phyloP scores from a whole-genome alignment of 2,329 filamentous ascomycete genomes.

The Coniosporium tulheliwenetii region DNA sequence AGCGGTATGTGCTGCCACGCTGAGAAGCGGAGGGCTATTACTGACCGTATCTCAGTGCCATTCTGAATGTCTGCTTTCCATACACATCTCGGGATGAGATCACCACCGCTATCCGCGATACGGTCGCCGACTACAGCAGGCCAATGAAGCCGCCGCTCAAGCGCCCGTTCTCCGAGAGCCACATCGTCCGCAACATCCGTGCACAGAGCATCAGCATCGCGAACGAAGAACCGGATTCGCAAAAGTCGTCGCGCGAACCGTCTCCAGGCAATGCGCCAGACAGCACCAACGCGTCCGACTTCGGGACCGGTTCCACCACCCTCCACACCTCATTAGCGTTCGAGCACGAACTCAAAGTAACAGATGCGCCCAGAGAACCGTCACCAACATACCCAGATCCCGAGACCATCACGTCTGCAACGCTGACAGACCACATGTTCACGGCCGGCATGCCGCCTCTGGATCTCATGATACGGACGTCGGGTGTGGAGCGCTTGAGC shows the following conservation, averaged over 20 bases:
- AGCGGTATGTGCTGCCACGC: slow-evolving; percentile 38
- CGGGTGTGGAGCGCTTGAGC: slow-evolving; percentile 79
- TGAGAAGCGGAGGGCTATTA: no score
- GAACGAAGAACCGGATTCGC: slow-evolving; percentile 9
- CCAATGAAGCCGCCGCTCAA: slow-evolving; percentile 42
- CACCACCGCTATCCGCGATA: slow-evolving; percentile 72
- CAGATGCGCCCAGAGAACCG: background rate
- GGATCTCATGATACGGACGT: slow-evolving; percentile 83
- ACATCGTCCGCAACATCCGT: slow-evolving; percentile 75
- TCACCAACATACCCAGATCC: slow-evolving; percentile 47
- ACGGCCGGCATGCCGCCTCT: slow-evolving; percentile 74
- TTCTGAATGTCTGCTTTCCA: slow-evolving; percentile 91
- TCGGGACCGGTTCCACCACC: slow-evolving; percentile 17
- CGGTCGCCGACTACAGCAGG: slow-evolving; percentile 71
- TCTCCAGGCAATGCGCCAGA: background rate
- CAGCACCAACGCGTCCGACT: background rate
- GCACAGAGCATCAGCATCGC: slow-evolving; percentile 27
- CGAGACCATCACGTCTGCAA: slow-evolving; percentile 73
- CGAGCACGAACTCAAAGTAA: slow-evolving; percentile 16
- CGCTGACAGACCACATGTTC: slow-evolving; percentile 73
- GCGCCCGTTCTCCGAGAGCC: slow-evolving; percentile 70
- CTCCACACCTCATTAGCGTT: slow-evolving; percentile 22
- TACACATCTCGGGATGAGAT: slow-evolving; percentile 96
- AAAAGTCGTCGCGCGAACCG: slow-evolving; percentile 10
- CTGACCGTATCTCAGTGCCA: slow-evolving; percentile 28